These are phyloP conservation scores for Mortierella sp. DNA, from an alignment of 371 early-diverging fungal species.

Conservation along the genomic window DNA sequence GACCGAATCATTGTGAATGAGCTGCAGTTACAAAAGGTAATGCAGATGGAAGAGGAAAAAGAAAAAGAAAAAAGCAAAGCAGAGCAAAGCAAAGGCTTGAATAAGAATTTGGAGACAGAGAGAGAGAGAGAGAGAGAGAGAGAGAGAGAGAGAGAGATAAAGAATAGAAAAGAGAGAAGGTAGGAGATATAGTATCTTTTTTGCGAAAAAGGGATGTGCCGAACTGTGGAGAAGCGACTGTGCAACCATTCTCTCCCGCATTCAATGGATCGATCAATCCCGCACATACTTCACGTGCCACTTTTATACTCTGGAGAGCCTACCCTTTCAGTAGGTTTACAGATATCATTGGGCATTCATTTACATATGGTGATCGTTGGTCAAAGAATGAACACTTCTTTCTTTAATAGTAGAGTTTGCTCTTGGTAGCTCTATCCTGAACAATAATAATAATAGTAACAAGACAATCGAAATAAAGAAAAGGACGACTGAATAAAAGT, in stretches of 20 bases:
- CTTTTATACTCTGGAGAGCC: no score
- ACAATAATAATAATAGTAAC: slow-evolving; percentile 1
- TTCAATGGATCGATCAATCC: no score
- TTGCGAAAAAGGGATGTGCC: no score
- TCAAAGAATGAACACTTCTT: not conserved
- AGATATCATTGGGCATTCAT: no score
- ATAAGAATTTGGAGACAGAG: not conserved
- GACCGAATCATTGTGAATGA: slow-evolving; percentile 36
- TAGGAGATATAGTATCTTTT: no score
- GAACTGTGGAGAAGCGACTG: no score
- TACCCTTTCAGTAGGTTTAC: no score
- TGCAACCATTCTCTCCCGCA: no score
- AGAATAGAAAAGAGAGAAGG: no score
- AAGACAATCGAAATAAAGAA: slow-evolving; percentile 3
- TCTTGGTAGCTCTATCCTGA: not conserved
- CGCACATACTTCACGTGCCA: no score
- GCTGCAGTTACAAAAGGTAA: not conserved
- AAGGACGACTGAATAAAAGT: slow-evolving; percentile 12
- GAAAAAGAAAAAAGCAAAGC: not conserved
- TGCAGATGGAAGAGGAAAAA: not conserved
- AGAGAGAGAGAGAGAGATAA: not conserved
- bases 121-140: not conserved
- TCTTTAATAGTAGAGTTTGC: not conserved
- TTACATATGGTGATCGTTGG: no score
- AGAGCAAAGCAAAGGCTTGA: not conserved